A percentile compares a stretch with the other conserved stretches of the same genome.
phyloP scores from a whole-genome alignment of 331 rosid species.

The Pyrus hybrid region DNA sequence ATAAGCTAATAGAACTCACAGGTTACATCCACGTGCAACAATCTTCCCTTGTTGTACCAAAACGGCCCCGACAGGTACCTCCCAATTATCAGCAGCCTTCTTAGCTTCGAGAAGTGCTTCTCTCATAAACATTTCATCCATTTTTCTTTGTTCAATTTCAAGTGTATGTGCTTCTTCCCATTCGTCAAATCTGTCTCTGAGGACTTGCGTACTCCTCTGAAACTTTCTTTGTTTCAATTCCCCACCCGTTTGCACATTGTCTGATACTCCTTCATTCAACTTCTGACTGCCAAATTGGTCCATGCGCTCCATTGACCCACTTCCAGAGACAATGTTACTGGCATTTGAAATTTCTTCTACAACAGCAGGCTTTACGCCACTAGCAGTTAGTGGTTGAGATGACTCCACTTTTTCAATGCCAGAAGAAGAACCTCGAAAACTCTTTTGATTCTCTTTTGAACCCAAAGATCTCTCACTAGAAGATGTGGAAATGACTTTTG shows the following conservation, averaged over 20 bases:
- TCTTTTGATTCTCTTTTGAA: slow-evolving; percentile 33
- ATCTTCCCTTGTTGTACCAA: slow-evolving; percentile 83
- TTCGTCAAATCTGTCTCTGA: slow-evolving; percentile 70
- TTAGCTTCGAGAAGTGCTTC: slow-evolving; percentile 93
- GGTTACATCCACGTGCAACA: slow-evolving; percentile 84
- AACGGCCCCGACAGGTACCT: slow-evolving; percentile 98
- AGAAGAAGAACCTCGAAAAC: slow-evolving; percentile 29
- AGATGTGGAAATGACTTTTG: slow-evolving; percentile 37
- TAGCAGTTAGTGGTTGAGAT: slow-evolving; percentile 17
- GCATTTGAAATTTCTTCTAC: slow-evolving; percentile 25
- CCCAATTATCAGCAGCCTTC: slow-evolving; percentile 96
- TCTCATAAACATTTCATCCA: slow-evolving; percentile 85
- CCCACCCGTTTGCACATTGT: slow-evolving; percentile 37
- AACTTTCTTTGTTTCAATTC: slow-evolving; percentile 74
- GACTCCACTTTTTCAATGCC: slow-evolving; percentile 31
- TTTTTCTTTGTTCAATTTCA: slow-evolving; percentile 59
- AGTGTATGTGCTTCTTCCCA: slow-evolving; percentile 84
- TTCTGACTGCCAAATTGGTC: slow-evolving; percentile 27
- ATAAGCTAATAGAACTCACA: slow-evolving; percentile 45
- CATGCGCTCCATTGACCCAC: slow-evolving; percentile 30
- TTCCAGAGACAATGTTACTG: slow-evolving; percentile 20
- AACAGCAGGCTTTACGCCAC: slow-evolving; percentile 17
- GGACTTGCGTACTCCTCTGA: slow-evolving; percentile 65
- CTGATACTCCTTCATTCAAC: slow-evolving; percentile 43
- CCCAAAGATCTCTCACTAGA: slow-evolving; percentile 42